Conservation (phyloP, 164 flowering plant species). For the Platanus orientalis region DNA sequence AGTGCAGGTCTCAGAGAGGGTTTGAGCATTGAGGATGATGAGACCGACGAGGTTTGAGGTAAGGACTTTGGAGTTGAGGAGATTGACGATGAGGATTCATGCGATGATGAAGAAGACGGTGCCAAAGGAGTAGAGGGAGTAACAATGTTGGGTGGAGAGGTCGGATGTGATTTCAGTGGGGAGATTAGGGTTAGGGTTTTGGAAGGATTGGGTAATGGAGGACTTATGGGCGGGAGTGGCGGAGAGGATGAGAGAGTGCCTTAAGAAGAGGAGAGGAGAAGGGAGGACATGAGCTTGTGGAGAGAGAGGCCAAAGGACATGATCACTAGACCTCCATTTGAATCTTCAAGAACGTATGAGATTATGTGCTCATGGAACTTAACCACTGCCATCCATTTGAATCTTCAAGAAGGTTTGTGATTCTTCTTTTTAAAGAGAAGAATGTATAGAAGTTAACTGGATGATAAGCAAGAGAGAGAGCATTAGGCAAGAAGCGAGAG, state of each 20-base stretch:
- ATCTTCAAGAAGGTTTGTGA: no score
- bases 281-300: conserved; percentile 61
- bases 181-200: conserved; percentile 19
- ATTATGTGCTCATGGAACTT: conserved; percentile 81
- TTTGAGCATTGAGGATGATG: conserved; percentile 62
- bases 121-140: conserved; percentile 68
- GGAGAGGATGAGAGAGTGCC: conserved; percentile 76
- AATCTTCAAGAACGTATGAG: conserved; percentile 72
- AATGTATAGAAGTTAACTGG: no score
- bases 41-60: conserved; percentile 52
- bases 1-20: conserved; percentile 72
- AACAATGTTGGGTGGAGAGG: conserved; percentile 53
- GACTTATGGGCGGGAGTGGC: conserved; percentile 47
- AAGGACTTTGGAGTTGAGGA: conserved; percentile 57
- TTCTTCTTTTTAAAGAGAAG: not conserved
- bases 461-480: no score
- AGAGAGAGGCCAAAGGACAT: conserved; percentile 84
- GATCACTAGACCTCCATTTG: conserved; percentile 64
- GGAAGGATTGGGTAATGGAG: conserved; percentile 25
- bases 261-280: conserved; percentile 55
- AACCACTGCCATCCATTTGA: conserved; percentile 60
- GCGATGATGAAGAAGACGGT: conserved; percentile 65
- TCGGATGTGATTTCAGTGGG: conserved; percentile 77
- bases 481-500: no score
- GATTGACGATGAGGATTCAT: conserved; percentile 83